Evolutionary conservation across 2,329 filamentous ascomycete species (phyloP).

Genomic region (Diplodia seriata): DNA sequence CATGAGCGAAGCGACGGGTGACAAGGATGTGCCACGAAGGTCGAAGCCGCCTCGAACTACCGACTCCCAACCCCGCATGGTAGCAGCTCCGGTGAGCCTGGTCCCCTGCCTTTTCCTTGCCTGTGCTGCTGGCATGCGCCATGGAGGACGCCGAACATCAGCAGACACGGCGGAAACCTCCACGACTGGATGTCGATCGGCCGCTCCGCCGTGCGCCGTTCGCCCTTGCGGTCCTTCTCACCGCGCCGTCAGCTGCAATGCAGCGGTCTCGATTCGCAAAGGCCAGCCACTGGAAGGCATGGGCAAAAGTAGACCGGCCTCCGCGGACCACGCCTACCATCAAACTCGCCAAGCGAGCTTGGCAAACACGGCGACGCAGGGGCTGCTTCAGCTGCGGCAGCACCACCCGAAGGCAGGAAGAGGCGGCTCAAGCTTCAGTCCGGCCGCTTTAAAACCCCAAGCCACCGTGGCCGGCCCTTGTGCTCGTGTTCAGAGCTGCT

Average conservation of each 20-base stretch:
- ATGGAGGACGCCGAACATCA: slow-evolving; percentile 19
- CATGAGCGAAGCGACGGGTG: slow-evolving; percentile 11
- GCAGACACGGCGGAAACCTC: slow-evolving; percentile 5
- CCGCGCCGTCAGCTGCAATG: slow-evolving; percentile 7
- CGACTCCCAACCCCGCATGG: slow-evolving; percentile 14
- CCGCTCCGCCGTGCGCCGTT: not conserved
- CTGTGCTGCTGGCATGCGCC: slow-evolving; percentile 17
- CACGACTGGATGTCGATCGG: not conserved
- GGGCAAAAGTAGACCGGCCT: not conserved
- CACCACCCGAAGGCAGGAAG: slow-evolving; percentile 18
- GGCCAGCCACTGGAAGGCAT: slow-evolving; percentile 14
- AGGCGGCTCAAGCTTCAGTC: slow-evolving; percentile 12
- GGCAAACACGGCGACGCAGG: slow-evolving; percentile 18
- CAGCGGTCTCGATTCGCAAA: slow-evolving; percentile 5
- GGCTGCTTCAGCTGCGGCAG: slow-evolving; percentile 21
- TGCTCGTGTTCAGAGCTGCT: not conserved
- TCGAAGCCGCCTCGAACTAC: slow-evolving; percentile 27
- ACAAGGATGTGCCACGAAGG: slow-evolving; percentile 1
- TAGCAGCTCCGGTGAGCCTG: slow-evolving; percentile 7
- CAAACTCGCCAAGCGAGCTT: slow-evolving; percentile 27
- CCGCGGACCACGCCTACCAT: not conserved
- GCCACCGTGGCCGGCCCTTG: not conserved
- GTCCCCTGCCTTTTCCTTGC: slow-evolving; percentile 21
- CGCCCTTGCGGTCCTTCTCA: not conserved
- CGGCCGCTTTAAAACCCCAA: slow-evolving; percentile 11